Conservation (phyloP, 208 protist genomes). For the Leishmania tropica region DNA sequence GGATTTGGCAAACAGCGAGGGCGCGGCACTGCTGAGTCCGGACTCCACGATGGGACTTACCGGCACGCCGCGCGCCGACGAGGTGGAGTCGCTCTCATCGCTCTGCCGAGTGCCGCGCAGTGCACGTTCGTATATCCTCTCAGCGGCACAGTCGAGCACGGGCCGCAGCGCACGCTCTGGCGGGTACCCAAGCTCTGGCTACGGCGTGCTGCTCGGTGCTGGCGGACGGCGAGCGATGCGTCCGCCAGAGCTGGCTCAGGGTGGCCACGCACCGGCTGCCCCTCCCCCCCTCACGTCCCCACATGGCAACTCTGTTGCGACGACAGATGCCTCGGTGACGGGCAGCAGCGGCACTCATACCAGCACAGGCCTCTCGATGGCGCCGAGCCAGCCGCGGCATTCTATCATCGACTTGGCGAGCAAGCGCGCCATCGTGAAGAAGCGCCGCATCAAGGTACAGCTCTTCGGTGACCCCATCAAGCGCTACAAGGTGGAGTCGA, state of each 20-base stretch:
- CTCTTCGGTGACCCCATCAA: slow-evolving; percentile 89
- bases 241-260: slow-evolving; percentile 39
- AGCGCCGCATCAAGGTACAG: slow-evolving; percentile 71
- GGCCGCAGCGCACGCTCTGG: slow-evolving; percentile 8
- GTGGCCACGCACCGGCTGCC: slow-evolving; percentile 3
- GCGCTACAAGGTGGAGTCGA: slow-evolving; percentile 74
- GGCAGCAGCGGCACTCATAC: background rate
- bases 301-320: background rate
- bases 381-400: slow-evolving; percentile 12
- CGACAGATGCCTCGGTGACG: background rate
- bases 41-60: slow-evolving; percentile 12
- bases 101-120: slow-evolving; percentile 14
- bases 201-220: slow-evolving; percentile 73
- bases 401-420: slow-evolving; percentile 59
- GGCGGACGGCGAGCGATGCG: slow-evolving; percentile 83
- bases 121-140: slow-evolving; percentile 7
- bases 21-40: background rate
- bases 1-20: slow-evolving; percentile 11
- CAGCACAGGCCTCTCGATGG: background rate
- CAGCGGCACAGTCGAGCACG: slow-evolving; percentile 12
- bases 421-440: slow-evolving; percentile 52
- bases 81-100: slow-evolving; percentile 6
- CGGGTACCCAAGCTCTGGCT: slow-evolving; percentile 46
- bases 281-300: slow-evolving; percentile 5
- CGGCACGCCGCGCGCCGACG: background rate